Conservation (phyloP, 1,139 yeast species). For the Meyerozyma guilliermondii region DNA sequence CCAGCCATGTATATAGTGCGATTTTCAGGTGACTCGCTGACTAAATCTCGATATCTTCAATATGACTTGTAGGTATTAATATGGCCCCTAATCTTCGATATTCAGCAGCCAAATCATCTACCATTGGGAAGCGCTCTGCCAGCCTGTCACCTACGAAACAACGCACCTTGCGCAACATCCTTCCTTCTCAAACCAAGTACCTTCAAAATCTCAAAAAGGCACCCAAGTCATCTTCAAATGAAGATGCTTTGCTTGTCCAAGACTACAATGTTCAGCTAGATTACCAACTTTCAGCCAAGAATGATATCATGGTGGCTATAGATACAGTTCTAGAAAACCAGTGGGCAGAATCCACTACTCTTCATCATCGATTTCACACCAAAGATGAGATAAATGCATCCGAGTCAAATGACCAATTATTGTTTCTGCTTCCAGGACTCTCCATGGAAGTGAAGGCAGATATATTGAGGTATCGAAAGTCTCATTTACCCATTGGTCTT, state of each 20-base stretch:
- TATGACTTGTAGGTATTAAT: constrained; percentile 2
- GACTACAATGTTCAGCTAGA: constrained; percentile 27
- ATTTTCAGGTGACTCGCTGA: background rate
- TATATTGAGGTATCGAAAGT: constrained; percentile 28
- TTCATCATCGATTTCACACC: constrained; percentile 20
- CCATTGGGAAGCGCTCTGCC: constrained; percentile 19
- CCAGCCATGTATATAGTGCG: background rate
- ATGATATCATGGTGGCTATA: constrained; percentile 31
- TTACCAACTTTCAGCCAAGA: constrained; percentile 27
- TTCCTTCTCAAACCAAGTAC: constrained; percentile 25
- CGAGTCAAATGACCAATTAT: constrained; percentile 20
- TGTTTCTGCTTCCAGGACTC: constrained; percentile 31
- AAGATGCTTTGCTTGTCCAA: constrained; percentile 5
- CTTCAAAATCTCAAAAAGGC: constrained; percentile 13
- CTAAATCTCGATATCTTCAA: background rate
- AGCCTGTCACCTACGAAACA: constrained; percentile 15
- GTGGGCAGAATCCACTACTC: constrained; percentile 31
- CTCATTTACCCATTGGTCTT: constrained; percentile 28
- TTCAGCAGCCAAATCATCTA: constrained; percentile 41
- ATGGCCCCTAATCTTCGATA: constrained; percentile 28
- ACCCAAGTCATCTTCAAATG: constrained; percentile 2
- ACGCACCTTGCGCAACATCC: constrained; percentile 18
- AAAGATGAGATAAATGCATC: constrained; percentile 8
- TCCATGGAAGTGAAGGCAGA: constrained; percentile 34
- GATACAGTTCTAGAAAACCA: constrained; percentile 30